Percentiles rank a stretch among this genome's conserved stretches.
Evolutionary conservation across 1,284 basidiomycete species (phyloP).

Genomic region (Kwoniella shivajii): DNA sequence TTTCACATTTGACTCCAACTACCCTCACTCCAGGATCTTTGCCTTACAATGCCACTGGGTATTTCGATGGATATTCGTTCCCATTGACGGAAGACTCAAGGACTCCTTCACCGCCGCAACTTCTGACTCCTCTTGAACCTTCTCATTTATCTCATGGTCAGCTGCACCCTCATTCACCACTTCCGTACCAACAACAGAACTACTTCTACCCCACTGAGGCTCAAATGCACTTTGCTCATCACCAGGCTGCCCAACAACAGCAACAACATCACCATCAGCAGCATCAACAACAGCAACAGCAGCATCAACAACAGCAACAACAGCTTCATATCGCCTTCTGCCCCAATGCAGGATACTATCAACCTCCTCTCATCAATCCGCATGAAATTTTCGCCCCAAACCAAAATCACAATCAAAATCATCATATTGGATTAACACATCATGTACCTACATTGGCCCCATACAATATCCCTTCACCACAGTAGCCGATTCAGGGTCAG

Average conservation of each 20-base stretch:
- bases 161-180: neutral
- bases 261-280: neutral
- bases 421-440: neutral
- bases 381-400: neutral
- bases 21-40: neutral
- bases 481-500: too few species aligned
- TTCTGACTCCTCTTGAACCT: conserved; percentile 7
- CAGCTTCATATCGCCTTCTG: neutral
- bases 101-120: conserved; percentile 6
- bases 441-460: conserved; percentile 5
- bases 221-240: conserved; percentile 8
- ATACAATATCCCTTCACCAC: conserved; percentile 6
- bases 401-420: neutral
- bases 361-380: neutral
- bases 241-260: conserved; percentile 1
- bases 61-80: conserved; percentile 8
- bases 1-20: conserved; percentile 2
- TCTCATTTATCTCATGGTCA: conserved; percentile 1
- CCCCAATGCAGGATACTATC: neutral
- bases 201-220: conserved; percentile 7
- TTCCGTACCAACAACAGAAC: neutral
- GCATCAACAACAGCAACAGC: neutral
- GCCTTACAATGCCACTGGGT: conserved; percentile 1
- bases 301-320: neutral
- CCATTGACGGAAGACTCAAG: neutral